Evolutionary conservation across 1,284 basidiomycete species (phyloP).

Genomic region (Tylopilus orsonianus): DNA sequence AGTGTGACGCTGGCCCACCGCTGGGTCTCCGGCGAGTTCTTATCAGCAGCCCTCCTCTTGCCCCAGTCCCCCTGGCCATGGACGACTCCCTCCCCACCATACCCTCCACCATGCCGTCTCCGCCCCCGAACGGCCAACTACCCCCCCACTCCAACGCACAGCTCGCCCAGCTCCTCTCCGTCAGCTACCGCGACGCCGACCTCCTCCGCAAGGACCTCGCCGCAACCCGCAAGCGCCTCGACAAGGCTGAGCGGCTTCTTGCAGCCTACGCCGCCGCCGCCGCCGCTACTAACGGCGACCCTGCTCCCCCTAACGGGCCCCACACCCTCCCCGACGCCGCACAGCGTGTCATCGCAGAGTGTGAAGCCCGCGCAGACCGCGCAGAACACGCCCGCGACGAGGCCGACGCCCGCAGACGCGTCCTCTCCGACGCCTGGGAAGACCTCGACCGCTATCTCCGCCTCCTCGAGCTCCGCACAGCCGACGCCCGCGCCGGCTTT

Average conservation of each 20-base stretch:
- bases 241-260: conserved; percentile 53
- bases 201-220: conserved; percentile 49
- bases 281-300: no score
- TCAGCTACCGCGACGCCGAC: conserved; percentile 52
- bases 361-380: conserved; percentile 47
- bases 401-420: conserved; percentile 48
- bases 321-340: conserved; percentile 30
- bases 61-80: conserved; percentile 13
- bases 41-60: conserved; percentile 13
- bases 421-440: conserved; percentile 52
- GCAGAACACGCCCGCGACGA: conserved; percentile 59
- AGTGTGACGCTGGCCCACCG: conserved; percentile 23
- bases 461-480: conserved; percentile 43
- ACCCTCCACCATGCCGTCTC: conserved; percentile 14
- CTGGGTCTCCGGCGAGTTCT: conserved; percentile 14
- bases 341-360: conserved; percentile 41
- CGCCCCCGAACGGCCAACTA: conserved; percentile 15
- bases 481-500: conserved; percentile 53
- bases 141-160: conserved; percentile 41
- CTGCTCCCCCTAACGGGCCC: neutral
- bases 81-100: conserved; percentile 27
- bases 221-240: conserved; percentile 42
- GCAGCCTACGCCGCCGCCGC: conserved; percentile 29
- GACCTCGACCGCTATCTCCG: conserved; percentile 53
- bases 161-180: conserved; percentile 56